Conservation (phyloP, 371 early-diverging fungal genomes). For the Apophysomyces elegans region DNA sequence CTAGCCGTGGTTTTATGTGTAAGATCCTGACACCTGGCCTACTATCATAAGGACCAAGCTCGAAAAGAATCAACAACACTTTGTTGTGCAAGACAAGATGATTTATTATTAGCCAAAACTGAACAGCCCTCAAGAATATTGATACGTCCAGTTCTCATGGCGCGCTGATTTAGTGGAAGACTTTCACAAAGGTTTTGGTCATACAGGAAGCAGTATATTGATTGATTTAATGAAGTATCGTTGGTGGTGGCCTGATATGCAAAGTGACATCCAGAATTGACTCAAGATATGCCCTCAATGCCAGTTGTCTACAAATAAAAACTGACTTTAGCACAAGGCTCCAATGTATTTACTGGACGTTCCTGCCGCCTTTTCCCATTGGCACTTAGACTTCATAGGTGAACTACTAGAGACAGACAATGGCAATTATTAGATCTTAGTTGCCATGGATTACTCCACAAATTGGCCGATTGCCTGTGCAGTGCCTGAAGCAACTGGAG, state of each 20-base stretch:
- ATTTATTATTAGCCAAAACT: background rate
- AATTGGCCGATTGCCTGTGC: constrained; percentile 43
- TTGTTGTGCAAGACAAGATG: background rate
- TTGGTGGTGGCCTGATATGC: too few species aligned
- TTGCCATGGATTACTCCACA: constrained; percentile 45
- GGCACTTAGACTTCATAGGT: constrained; percentile 38
- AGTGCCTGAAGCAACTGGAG: constrained; percentile 31
- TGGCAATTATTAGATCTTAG: constrained; percentile 27
- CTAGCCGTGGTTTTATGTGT: constrained; percentile 9
- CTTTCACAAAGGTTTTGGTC: too few species aligned
- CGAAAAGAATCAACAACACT: background rate
- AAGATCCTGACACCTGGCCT: background rate
- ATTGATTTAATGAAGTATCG: too few species aligned
- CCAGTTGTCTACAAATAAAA: too few species aligned
- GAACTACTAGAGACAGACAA: constrained; percentile 23
- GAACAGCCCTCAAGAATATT: background rate
- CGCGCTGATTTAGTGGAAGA: constrained; percentile 19
- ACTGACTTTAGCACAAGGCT: too few species aligned
- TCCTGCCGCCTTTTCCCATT: constrained; percentile 23
- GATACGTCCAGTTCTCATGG: background rate
- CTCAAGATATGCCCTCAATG: too few species aligned
- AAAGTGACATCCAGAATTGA: too few species aligned
- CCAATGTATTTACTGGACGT: too few species aligned
- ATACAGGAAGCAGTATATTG: too few species aligned
- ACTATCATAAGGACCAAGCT: background rate